A percentile compares a stretch with the other conserved stretches of the same genome.
phyloP scores from a whole-genome alignment of 352 stramenopile species.

The Globisporangium spiculum region DNA sequence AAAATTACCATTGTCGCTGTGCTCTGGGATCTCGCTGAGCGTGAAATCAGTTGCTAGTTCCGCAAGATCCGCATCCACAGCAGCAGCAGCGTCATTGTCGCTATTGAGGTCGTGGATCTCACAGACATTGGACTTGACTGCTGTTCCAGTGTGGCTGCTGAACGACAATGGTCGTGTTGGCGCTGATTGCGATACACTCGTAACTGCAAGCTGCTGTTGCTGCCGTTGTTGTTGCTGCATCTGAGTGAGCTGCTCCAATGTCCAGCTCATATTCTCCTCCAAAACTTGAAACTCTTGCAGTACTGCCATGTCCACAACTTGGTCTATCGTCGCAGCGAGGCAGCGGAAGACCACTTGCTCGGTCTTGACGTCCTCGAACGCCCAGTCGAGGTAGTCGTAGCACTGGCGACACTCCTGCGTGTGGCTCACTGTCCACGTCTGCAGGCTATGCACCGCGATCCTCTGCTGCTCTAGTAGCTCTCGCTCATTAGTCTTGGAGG shows the following conservation, averaged over 20 bases:
- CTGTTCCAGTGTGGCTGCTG: neutral
- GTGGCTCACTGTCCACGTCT: conserved; percentile 40
- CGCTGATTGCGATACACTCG: neutral
- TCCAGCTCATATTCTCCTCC: conserved; percentile 7
- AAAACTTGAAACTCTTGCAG: conserved; percentile 23
- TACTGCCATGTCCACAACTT: conserved; percentile 23
- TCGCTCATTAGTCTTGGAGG: neutral
- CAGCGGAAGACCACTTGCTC: conserved; percentile 30
- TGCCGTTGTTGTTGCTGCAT: conserved; percentile 2
- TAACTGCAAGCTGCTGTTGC: neutral
- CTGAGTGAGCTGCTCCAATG: neutral
- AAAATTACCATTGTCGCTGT: neutral
- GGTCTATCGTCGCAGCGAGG: conserved; percentile 28
- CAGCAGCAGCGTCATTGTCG: no score
- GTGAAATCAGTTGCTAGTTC: neutral
- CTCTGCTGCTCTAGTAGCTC: conserved; percentile 11
- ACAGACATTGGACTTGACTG: no score
- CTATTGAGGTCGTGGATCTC: no score
- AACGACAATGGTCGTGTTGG: neutral
- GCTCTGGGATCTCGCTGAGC: neutral
- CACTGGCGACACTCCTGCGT: conserved; percentile 46
- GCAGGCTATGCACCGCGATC: conserved; percentile 25
- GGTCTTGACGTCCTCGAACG: conserved; percentile 27
- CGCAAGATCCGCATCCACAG: no score
- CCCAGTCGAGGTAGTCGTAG: conserved; percentile 54